Evolutionary conservation across 2,329 filamentous ascomycete species (phyloP).

Genomic region (Trichoderma sp.): DNA sequence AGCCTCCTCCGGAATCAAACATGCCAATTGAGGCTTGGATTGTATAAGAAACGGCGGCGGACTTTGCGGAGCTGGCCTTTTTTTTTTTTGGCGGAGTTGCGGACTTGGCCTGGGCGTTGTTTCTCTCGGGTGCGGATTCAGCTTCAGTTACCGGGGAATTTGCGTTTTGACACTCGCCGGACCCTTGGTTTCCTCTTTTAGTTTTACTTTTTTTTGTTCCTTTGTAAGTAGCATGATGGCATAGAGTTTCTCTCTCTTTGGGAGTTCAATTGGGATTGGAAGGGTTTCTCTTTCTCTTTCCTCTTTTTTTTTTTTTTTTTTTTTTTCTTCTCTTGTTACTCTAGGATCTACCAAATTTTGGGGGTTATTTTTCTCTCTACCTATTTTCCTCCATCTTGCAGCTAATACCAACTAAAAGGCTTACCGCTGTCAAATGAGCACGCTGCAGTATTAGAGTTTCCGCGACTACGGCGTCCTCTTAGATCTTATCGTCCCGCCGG

Average conservation of each 20-base stretch:
- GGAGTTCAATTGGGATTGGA: not conserved
- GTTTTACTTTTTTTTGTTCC: not conserved
- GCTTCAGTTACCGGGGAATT: conserved; percentile 14
- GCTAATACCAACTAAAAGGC: not conserved
- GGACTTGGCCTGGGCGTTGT: conserved; percentile 17
- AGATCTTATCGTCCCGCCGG: conserved; percentile 14
- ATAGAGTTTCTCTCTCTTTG: not conserved
- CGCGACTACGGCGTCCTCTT: not conserved
- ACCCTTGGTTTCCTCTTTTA: not conserved
- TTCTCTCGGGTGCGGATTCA: conserved; percentile 12
- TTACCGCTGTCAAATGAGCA: not conserved
- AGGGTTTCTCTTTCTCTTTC: not conserved
- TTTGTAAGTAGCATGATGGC: not conserved
- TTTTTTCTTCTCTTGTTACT: too few relatives aligned
- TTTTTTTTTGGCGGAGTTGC: conserved; percentile 36
- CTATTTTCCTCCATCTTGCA: not conserved
- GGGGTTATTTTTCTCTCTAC: not conserved
- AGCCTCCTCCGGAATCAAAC: not conserved
- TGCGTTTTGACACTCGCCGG: not conserved
- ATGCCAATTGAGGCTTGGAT: not conserved
- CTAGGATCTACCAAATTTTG: not conserved
- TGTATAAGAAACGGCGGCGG: not conserved
- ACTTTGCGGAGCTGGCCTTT: conserved; percentile 32
- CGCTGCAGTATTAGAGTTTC: not conserved
- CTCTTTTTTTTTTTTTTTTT: not conserved